A percentile compares a stretch with the other conserved stretches of the same genome.
Evolutionary conservation across 2,329 filamentous ascomycete species (phyloP).

Genomic region (Sporothrix sp.): DNA sequence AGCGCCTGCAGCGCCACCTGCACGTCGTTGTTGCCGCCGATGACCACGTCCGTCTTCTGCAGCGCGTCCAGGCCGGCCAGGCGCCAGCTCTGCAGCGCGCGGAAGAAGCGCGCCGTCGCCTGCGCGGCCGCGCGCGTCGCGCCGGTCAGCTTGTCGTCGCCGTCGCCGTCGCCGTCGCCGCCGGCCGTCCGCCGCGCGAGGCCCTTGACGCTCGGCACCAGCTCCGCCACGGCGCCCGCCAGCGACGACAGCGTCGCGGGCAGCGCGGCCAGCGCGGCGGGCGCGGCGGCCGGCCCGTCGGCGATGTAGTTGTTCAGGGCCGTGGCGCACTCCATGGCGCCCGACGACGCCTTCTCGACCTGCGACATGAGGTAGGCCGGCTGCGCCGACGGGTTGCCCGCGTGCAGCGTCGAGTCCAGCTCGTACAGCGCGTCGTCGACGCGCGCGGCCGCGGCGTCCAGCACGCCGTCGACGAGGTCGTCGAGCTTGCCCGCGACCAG

Average conservation of each 20-base stretch:
- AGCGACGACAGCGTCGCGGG: constrained; percentile 91
- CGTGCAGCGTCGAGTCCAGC: constrained; percentile 94
- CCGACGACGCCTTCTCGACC: constrained; percentile 91
- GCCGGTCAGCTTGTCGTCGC: constrained; percentile 86
- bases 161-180: no score
- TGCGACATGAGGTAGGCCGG: constrained; percentile 91
- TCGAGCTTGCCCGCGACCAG: constrained; percentile 88
- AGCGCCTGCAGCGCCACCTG: constrained; percentile 88
- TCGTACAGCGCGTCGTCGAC: constrained; percentile 97
- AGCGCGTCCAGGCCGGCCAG: constrained; percentile 82
- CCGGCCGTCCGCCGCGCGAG: constrained; percentile 87
- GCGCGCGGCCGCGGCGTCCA: constrained; percentile 84
- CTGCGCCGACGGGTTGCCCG: constrained; percentile 95
- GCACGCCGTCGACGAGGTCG: constrained; percentile 92
- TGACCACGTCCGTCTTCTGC: constrained; percentile 93
- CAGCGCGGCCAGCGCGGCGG: constrained; percentile 46
- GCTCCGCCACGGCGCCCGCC: constrained; percentile 81
- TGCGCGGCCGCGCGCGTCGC: constrained; percentile 76
- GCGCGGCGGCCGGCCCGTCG: constrained; percentile 81
- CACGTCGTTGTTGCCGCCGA: constrained; percentile 94
- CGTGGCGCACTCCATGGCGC: constrained; percentile 92
- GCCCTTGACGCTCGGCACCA: constrained; percentile 91
- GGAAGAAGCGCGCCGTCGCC: constrained; percentile 90
- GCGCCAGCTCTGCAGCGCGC: constrained; percentile 84
- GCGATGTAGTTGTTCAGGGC: constrained; percentile 98